A percentile compares a stretch with the other conserved stretches of the same genome.
Evolutionary conservation across 176 grass and related monocot species (phyloP).

Genomic region (Avena eriantha): DNA sequence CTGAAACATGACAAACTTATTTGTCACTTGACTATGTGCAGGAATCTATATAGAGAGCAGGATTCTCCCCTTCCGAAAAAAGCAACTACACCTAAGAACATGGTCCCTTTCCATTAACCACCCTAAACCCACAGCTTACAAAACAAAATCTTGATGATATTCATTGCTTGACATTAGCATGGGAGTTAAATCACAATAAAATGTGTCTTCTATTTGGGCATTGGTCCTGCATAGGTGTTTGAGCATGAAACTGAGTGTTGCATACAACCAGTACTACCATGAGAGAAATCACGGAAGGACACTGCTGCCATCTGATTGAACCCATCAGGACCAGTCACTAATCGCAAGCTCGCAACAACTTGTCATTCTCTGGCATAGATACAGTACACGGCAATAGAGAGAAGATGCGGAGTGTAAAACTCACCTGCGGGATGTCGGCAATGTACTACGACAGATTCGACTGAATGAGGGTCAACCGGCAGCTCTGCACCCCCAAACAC

Average conservation of each 20-base stretch:
- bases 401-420: not conserved
- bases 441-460: constrained; percentile 85
- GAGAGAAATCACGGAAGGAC: not conserved
- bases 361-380: not conserved
- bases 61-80: no score
- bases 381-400: no score
- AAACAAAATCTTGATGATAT: not conserved
- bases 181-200: not conserved
- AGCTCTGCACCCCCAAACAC: constrained; percentile 60
- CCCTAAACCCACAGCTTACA: no score
- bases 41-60: no score
- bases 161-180: not conserved
- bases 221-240: not conserved
- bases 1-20: constrained; percentile 48
- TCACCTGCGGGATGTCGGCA: constrained; percentile 87
- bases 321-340: not conserved
- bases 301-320: not conserved
- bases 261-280: not conserved
- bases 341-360: not conserved
- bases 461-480: constrained; percentile 79
- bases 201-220: not conserved
- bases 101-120: not conserved
- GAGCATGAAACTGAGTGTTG: not conserved
- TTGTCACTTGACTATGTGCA: not conserved
- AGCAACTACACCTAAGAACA: not conserved